Base-by-base conservation (phyloP, 768 basidiomycete genomes). In the Lactarius deliciosus region DNA sequence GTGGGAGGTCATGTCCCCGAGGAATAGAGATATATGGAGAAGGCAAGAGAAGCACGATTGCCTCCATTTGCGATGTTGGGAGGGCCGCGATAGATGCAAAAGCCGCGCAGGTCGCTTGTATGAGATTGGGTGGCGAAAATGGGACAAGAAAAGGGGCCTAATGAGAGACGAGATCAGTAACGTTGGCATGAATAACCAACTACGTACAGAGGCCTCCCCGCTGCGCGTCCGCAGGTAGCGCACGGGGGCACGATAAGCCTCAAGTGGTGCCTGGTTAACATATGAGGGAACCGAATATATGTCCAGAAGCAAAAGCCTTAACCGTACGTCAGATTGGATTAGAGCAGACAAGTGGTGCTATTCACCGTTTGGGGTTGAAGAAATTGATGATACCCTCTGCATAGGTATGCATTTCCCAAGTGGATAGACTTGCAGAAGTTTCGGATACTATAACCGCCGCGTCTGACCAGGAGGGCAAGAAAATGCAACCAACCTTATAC, bases 321-420 rank as follows among this genome's bases (percentile, higher is more conserved):
- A 45, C n/a, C 34, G 13, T 3, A n/a, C 36, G 28, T 66, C 18
- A 61, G 61, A 43, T 45, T 32, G 20, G 36, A 67, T 28, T 45
- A 20, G 34, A 40, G n/a, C 47, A 25, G 28, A 20, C 10, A 15
- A 64, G 34, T 38, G 30, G 53, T 16, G 34, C 22, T 7, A 71
- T 59, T 28, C 57, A 74, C 73, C 55, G 50, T 18, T 55, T 61
- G 30, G 73, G 73, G 5, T 68, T 69, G 62, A 69, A 66, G 28
- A 56, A 43, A 40, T 28, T 36, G 18, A 74, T n/a, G 22, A 74
- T 61, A 11, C 66, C 63, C 22, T 69, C 61, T 2, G 73, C 73
- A 61, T 73, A 71, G 3, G 63, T n/a, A 40, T 70, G 67, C 73
- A 74, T 74, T 18, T 65, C 69, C 70, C 73, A 71, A 2, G 67